Conservation (phyloP, 1,139 yeast genomes). For the Candida sp. region DNA sequence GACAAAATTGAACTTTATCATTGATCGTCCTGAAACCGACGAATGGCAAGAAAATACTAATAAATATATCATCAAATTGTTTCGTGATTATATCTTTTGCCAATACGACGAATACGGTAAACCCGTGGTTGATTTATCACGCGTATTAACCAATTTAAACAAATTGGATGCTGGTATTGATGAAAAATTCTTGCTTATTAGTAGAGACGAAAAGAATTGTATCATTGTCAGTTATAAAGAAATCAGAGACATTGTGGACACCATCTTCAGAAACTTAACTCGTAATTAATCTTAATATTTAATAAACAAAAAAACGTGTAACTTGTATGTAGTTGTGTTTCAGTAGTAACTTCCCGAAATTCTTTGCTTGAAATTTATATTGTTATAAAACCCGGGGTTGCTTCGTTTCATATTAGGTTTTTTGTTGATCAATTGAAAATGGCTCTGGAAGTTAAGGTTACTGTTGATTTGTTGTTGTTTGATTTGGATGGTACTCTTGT, state of each 20-base stretch:
- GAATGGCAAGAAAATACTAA: constrained; percentile 76
- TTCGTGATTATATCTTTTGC: constrained; percentile 83
- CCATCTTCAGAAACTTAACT: constrained; percentile 61
- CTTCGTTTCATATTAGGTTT: too few species aligned
- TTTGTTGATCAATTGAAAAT: too few species aligned
- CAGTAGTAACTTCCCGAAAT: background rate
- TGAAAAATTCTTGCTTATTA: constrained; percentile 74
- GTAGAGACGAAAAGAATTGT: constrained; percentile 81
- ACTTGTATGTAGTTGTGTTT: background rate
- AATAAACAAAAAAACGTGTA: background rate
- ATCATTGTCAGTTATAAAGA: constrained; percentile 79
- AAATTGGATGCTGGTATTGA: constrained; percentile 92
- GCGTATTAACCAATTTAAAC: constrained; percentile 75
- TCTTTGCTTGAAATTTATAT: too few species aligned
- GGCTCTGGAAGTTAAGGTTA: background rate
- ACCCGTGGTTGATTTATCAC: constrained; percentile 79
- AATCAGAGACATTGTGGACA: constrained; percentile 69
- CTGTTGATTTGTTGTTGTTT: constrained; percentile 8
- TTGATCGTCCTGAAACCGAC: constrained; percentile 69
- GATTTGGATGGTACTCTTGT: constrained; percentile 21
- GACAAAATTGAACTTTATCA: constrained; percentile 74
- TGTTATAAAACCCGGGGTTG: too few species aligned
- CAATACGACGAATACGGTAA: constrained; percentile 75
- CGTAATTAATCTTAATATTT: constrained; percentile 10
- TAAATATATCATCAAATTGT: constrained; percentile 70